These are phyloP conservation scores for Xylaria arbuscula DNA, from an alignment of 2,329 filamentous ascomycete genomes.

Conservation along the genomic window DNA sequence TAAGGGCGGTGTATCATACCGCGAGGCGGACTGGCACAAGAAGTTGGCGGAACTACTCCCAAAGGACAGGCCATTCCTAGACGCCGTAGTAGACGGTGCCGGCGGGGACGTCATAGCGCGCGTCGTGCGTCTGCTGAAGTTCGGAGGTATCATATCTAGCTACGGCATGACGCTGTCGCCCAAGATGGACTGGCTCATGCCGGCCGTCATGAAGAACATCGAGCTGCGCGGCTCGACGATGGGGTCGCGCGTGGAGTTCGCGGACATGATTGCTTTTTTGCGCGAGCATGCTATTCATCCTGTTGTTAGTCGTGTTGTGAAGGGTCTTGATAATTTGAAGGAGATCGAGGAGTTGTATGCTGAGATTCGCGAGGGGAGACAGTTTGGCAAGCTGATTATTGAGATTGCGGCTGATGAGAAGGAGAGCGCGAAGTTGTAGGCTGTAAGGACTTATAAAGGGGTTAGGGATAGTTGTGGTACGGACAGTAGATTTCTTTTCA, in stretches of 20 bases:
- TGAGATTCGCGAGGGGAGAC: slow-evolving; percentile 84
- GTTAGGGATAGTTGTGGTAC: neutral
- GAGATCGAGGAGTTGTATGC: slow-evolving; percentile 85
- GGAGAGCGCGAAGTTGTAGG: slow-evolving; percentile 55
- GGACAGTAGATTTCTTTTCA: neutral
- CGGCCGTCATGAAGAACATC: slow-evolving; percentile 85
- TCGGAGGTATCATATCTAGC: slow-evolving; percentile 82
- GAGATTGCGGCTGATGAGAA: slow-evolving; percentile 62
- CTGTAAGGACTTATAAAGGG: neutral
- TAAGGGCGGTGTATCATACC: slow-evolving; percentile 84
- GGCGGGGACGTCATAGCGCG: slow-evolving; percentile 81
- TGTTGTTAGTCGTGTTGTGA: slow-evolving; percentile 78
- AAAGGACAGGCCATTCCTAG: slow-evolving; percentile 73
- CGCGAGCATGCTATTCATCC: slow-evolving; percentile 77
- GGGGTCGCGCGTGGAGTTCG: slow-evolving; percentile 89
- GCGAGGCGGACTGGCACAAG: slow-evolving; percentile 82
- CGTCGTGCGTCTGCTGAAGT: slow-evolving; percentile 77
- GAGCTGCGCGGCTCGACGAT: slow-evolving; percentile 89
- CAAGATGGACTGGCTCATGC: slow-evolving; percentile 88
- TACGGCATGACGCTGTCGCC: slow-evolving; percentile 94
- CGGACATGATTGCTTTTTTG: slow-evolving; percentile 90
- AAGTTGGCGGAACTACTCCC: slow-evolving; percentile 73
- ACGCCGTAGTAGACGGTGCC: slow-evolving; percentile 90
- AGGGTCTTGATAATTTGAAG: slow-evolving; percentile 79
- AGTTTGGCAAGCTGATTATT: slow-evolving; percentile 94